Evolutionary conservation across 768 basidiomycete species (phyloP).

Genomic region (Termitomyces titanicus): DNA sequence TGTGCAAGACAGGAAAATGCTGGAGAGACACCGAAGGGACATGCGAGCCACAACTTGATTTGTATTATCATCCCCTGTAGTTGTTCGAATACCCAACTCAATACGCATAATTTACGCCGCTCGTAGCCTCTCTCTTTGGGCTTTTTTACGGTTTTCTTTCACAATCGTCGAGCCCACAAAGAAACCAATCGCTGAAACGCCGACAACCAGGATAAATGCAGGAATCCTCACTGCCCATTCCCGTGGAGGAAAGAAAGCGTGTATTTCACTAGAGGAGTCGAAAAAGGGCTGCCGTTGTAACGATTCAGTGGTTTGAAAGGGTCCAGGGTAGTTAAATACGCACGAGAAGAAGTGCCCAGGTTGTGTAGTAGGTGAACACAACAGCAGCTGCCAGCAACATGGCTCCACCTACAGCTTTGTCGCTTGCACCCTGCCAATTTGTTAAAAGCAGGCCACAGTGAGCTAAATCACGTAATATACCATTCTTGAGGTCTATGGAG

Average conservation of each 20-base stretch:
- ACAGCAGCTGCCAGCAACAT: conserved; percentile 78
- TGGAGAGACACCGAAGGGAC: conserved; percentile 23
- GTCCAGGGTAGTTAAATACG: conserved; percentile 21
- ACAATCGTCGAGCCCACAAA: conserved; percentile 78
- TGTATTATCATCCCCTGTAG: background rate
- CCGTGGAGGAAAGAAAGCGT: conserved; percentile 76
- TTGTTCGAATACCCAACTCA: background rate
- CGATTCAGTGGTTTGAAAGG: conserved; percentile 8
- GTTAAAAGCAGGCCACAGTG: conserved; percentile 5
- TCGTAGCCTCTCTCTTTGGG: conserved; percentile 57
- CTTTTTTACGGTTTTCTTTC: conserved; percentile 69
- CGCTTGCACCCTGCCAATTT: conserved; percentile 63
- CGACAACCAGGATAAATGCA: conserved; percentile 75
- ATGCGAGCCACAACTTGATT: conserved; percentile 11
- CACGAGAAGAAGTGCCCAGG: conserved; percentile 87
- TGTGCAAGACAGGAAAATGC: conserved; percentile 25
- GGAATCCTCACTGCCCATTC: conserved; percentile 94
- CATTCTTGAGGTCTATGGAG: conserved; percentile 7
- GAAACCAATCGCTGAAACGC: conserved; percentile 72
- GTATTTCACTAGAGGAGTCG: conserved; percentile 67
- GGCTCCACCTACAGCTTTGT: conserved; percentile 73
- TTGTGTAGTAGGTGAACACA: conserved; percentile 87
- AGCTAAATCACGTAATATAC: conserved; percentile 9
- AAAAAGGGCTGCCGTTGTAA: conserved; percentile 69
- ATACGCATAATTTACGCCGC: conserved; percentile 41